phyloP scores from a whole-genome alignment of 495 filamentous ascomycete genomes.

The Trichocladium uniseriatum region DNA sequence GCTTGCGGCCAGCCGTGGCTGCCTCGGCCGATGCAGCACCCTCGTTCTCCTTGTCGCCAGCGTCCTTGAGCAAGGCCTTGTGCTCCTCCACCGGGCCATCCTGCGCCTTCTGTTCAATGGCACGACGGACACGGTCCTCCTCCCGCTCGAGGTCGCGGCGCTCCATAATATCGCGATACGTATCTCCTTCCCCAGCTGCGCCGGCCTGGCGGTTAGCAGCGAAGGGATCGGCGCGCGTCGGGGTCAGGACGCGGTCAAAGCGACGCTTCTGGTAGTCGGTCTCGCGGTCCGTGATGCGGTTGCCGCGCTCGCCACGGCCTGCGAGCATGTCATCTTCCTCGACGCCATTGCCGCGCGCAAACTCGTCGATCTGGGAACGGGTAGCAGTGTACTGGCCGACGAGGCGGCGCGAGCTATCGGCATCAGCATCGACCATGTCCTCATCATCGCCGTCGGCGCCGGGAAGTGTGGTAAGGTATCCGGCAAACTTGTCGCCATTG shows the following conservation, averaged over 20 bases:
- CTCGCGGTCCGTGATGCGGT: conserved; percentile 82
- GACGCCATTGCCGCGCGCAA: conserved; percentile 72
- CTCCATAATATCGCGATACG: conserved; percentile 87
- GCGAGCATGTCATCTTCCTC: conserved; percentile 89
- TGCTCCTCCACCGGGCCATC: conserved; percentile 49
- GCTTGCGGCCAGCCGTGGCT: conserved; percentile 56
- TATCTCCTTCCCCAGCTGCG: conserved; percentile 51
- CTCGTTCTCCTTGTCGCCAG: conserved; percentile 61
- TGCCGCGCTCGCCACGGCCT: conserved; percentile 72
- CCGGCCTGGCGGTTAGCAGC: conserved; percentile 63
- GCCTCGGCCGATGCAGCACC: conserved; percentile 37
- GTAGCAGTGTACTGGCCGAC: conserved; percentile 97
- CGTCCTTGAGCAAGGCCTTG: conserved; percentile 60
- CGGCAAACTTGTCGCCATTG: conserved; percentile 77
- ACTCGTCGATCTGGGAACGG: conserved; percentile 84
- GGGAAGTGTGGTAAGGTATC: conserved; percentile 85
- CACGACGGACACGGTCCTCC: conserved; percentile 74
- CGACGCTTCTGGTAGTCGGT: conserved; percentile 97
- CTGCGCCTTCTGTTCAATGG: conserved; percentile 63
- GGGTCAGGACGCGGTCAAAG: conserved; percentile 77
- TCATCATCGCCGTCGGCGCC: conserved; percentile 72
- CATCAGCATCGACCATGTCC: conserved; percentile 69
- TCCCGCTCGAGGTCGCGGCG: conserved; percentile 85
- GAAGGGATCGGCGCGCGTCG: conserved; percentile 83
- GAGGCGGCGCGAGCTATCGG: conserved; percentile 62